Evolutionary conservation across 805 yeast genomes (phyloP), one percentile per base, ranked within the genome.

Genomic region (Metschnikowia gruessii): DNA sequence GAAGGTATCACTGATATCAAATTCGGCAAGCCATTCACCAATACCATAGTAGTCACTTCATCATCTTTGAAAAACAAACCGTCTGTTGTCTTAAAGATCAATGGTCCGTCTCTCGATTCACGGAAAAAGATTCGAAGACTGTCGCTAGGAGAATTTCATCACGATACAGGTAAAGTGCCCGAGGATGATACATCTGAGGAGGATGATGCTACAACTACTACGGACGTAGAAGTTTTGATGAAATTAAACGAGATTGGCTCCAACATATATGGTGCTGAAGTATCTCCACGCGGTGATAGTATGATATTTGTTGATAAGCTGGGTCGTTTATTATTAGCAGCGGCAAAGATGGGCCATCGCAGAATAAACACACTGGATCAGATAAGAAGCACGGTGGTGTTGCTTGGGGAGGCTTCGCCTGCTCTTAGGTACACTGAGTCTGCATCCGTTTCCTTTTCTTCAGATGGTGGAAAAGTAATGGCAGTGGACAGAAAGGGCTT

Each of bases 1-100:
- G 97, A 91, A 61, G 97, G 97, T 2, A 87, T 92, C 32, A 92
- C 98, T 0, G 87, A 83, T 51, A 66, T 87, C 6, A 77, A 78
- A 46, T 85, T 90, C 61, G 75, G 75, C 2, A 52, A 58, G 12
- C 56, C 61, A 6, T 50, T 41, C 43, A 60, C 75, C 19, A 70
- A 71, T 50, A 63, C 72, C 8, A 51, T 72, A 6, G 49, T 71
- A 7, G 44, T 71, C n/a, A 60, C 75, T 0, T 64, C 70, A 16
- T 68, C 74, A 34, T 65, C 74, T 9, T 58, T 71, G 40, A 65
- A 65, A 28, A 54, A 54, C 37, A 49, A 68, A 19, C 68, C 71
- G 0, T 62, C 71, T 1, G 47, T 68, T 13, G 62, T 70, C 29
- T 50, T 71, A 2, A 50, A 64, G 28, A 54, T 72, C 9, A 66